A percentile compares a stretch with the other conserved stretches of the same genome.
Evolutionary conservation across 352 stramenopile genomes (phyloP).

Genomic region (Phytopythium delawarense): DNA sequence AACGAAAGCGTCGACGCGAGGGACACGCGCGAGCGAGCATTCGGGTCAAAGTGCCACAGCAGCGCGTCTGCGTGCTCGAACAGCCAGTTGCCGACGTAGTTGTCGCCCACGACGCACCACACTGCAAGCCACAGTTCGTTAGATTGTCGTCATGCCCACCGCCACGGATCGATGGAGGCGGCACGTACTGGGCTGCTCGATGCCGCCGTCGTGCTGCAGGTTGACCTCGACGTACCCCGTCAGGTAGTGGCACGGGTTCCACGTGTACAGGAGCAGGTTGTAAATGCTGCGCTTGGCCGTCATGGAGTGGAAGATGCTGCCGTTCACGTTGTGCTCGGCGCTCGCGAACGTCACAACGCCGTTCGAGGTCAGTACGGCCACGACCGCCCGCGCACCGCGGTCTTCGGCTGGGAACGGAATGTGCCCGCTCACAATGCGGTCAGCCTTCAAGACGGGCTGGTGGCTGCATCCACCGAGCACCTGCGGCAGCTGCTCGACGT

Average conservation of each 20-base stretch:
- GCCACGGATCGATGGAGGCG: not conserved
- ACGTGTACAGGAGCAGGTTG: constrained; percentile 26
- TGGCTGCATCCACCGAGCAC: constrained; percentile 13
- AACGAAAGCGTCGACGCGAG: constrained; percentile 3
- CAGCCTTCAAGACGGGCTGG: constrained; percentile 19
- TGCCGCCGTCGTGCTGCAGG: constrained; percentile 30
- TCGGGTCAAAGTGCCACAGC: constrained; percentile 38
- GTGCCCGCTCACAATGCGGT: constrained; percentile 30
- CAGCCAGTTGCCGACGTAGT: constrained; percentile 32
- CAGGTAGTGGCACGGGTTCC: constrained; percentile 39
- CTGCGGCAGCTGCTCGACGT: constrained; percentile 15
- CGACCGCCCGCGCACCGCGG: constrained; percentile 13
- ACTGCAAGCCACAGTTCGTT: constrained; percentile 12
- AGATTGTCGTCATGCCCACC: not conserved
- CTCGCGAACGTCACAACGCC: constrained; percentile 36
- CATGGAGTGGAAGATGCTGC: constrained; percentile 29
- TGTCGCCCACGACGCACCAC: constrained; percentile 43
- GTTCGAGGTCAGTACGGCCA: constrained; percentile 30
- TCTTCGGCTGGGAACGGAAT: constrained; percentile 25
- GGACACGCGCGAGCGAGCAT: not conserved
- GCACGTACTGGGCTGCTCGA: constrained; percentile 40
- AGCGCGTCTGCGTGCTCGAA: constrained; percentile 34
- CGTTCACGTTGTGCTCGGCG: constrained; percentile 35
- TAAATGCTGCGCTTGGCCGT: constrained; percentile 41
- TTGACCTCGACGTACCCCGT: constrained; percentile 46